A percentile compares a stretch with the other conserved stretches of the same genome.
Conservation (phyloP, 176 grass and related monocot species). For the Themeda triandra region DNA sequence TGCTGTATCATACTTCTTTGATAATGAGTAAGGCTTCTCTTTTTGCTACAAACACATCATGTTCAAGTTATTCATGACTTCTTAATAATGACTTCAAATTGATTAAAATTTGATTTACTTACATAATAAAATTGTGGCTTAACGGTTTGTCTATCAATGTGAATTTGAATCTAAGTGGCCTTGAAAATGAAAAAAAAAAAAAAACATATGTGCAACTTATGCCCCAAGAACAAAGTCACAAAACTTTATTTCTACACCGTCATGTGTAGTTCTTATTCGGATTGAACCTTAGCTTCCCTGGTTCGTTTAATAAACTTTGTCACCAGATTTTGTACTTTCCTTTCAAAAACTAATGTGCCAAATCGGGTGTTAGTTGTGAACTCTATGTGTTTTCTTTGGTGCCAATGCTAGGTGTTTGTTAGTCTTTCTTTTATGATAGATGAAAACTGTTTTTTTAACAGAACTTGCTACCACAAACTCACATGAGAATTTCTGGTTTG, state of each 20-base stretch:
- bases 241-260: conserved; percentile 3
- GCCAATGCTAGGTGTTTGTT: conserved; percentile 18
- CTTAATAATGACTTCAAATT: conserved; percentile 5
- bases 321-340: neutral
- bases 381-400: neutral
- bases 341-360: neutral
- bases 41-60: neutral
- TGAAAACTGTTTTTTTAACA: conserved; percentile 6
- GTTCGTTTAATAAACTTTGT: conserved; percentile 1
- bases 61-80: neutral
- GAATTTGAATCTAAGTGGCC: neutral
- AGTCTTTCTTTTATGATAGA: conserved; percentile 22
- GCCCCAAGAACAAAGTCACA: conserved; percentile 8
- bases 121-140: neutral
- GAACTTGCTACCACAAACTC: neutral
- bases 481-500: neutral
- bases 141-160: neutral
- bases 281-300: conserved; percentile 6
- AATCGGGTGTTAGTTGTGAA: neutral
- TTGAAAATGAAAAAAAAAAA: neutral
- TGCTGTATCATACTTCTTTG: conserved; percentile 89
- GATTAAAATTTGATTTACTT: neutral
- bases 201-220: neutral
- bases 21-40: conserved; percentile 61
- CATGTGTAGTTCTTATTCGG: conserved; percentile 19